Conservation (phyloP, 179 eudicot species). For the Spinacia oleracea region DNA sequence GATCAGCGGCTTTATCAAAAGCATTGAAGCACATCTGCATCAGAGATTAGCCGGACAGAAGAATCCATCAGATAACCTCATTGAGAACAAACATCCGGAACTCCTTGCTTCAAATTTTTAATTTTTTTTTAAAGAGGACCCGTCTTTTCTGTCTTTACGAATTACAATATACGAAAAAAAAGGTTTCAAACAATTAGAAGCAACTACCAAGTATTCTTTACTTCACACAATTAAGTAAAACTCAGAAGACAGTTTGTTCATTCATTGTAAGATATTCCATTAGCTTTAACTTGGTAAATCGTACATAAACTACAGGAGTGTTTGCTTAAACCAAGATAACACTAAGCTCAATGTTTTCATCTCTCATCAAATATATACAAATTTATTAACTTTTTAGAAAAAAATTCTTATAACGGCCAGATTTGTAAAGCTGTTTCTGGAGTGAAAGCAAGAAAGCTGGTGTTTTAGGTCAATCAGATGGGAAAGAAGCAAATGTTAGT, state of each 20-base stretch:
- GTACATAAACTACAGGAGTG: not conserved
- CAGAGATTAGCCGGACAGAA: slow-evolving; percentile 5
- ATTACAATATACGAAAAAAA: not conserved
- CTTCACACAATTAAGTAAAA: slow-evolving; percentile 7
- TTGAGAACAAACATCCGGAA: not conserved
- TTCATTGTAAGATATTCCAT: too few relatives aligned
- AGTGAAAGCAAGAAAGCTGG: not conserved
- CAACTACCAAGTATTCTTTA: not conserved
- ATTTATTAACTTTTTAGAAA: not conserved
- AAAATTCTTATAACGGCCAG: not conserved
- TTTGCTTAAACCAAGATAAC: not conserved
- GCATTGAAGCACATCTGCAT: slow-evolving; percentile 91
- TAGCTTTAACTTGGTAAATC: not conserved
- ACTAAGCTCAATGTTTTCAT: slow-evolving; percentile 5
- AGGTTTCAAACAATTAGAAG: not conserved
- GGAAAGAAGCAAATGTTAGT: not conserved
- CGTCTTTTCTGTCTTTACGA: not conserved
- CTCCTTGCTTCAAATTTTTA: not conserved
- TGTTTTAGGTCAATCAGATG: not conserved
- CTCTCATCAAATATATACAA: not conserved
- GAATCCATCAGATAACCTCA: not conserved
- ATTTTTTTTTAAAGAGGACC: too few relatives aligned
- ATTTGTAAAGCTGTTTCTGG: not conserved
- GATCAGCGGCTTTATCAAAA: slow-evolving; percentile 78
- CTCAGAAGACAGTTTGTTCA: not conserved